Evolutionary conservation across 192 early-diverging fungal genomes (phyloP), one percentile per base, ranked within the genome.

Genomic region (Entrophospora sp.): DNA sequence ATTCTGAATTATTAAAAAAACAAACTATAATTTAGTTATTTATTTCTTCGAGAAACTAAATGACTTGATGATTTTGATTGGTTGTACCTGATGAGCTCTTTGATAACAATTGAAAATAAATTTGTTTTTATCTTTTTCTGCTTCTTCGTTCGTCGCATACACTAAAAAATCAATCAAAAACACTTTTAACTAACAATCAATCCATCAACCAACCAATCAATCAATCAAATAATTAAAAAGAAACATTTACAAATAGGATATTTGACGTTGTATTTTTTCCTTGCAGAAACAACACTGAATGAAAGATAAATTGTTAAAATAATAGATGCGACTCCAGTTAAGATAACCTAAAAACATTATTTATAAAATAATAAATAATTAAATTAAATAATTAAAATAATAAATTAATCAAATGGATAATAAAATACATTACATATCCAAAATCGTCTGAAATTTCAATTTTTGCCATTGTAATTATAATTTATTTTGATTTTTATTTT

Each of bases 91-190:
- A 74, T 84, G 82, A 31, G 73, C 76, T 44, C 82, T 78, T 65
- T 84, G 82, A 66, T 76, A 69, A 70, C 89, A 91, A 81, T 91
- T 91, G 77, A 89, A 89, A 28, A 83, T 46, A 64, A 77, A 64
- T 71, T 88, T 88, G 66, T 81, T 82, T 37, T 70, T 69, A 69
- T 86, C 81, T 69, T 81, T 74, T 44, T 84, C 77, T 32, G 81
- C 80, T 53, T 85, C 87, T n/a, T 53, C 48, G n/a, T 69, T 74
- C 7, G 78, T 77, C 44, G 77, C 86, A 52, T 89, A 87, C 53
- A 78, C 79, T 79, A n/a, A n/a, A n/a, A n/a, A n/a, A n/a, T n/a
- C n/a, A n/a, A n/a, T n/a, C n/a, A n/a, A n/a, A n/a, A n/a, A n/a
- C n/a, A n/a, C n/a, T n/a, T n/a, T n/a, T n/a, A n/a, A n/a, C n/a